These are phyloP conservation scores for Ceratobasidium sp. DNA, from an alignment of 1,284 basidiomycete species.

Conservation along the genomic window DNA sequence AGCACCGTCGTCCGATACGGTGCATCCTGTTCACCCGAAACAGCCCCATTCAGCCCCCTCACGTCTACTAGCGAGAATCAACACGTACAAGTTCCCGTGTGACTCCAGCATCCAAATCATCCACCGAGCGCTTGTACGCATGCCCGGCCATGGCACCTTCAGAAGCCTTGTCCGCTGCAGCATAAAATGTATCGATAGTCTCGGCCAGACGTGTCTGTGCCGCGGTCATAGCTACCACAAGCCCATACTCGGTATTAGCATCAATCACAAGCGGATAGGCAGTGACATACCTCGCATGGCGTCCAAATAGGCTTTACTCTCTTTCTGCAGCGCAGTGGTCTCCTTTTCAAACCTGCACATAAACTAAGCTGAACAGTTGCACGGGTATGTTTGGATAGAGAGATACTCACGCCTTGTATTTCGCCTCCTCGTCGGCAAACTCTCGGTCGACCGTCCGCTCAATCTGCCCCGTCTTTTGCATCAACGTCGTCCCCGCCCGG, in stretches of 20 bases:
- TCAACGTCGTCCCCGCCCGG: slow-evolving; percentile 88
- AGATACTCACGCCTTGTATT: slow-evolving; percentile 80
- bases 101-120: slow-evolving; percentile 89
- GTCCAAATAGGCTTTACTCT: slow-evolving; percentile 94
- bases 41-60: slow-evolving; percentile 15
- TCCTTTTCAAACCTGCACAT: slow-evolving; percentile 87
- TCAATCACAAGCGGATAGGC: background rate
- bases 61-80: background rate
- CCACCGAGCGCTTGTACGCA: slow-evolving; percentile 93
- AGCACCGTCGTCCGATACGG: slow-evolving; percentile 94
- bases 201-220: slow-evolving; percentile 95
- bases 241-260: slow-evolving; percentile 1
- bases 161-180: slow-evolving; percentile 79
- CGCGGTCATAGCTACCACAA: slow-evolving; percentile 78
- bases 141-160: slow-evolving; percentile 97
- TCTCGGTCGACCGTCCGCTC: slow-evolving; percentile 94
- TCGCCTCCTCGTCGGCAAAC: slow-evolving; percentile 90
- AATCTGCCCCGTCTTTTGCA: slow-evolving; percentile 97
- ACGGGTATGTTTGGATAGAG: background rate
- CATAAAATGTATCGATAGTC: slow-evolving; percentile 93
- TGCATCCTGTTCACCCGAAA: slow-evolving; percentile 76
- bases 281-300: slow-evolving; percentile 79
- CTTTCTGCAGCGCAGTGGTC: slow-evolving; percentile 88
- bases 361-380: slow-evolving; percentile 33
- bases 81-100: slow-evolving; percentile 79